These are phyloP conservation scores for Fusarium abutilonis DNA, from an alignment of 2,329 filamentous ascomycete species.

Conservation along the genomic window DNA sequence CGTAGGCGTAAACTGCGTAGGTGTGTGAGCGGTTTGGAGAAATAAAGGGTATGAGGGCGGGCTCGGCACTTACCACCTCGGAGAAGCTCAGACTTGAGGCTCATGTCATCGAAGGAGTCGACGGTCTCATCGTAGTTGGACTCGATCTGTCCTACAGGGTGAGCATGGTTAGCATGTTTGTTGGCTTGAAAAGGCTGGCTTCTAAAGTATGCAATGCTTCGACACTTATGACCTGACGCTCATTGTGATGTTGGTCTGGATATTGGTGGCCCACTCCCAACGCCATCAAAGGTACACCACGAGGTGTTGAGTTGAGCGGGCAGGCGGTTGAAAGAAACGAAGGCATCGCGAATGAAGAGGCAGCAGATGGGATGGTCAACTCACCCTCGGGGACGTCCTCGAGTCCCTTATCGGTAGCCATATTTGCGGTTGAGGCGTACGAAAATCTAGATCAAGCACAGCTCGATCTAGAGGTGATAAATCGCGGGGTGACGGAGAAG, in stretches of 20 bases:
- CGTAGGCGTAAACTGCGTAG: conserved; percentile 87
- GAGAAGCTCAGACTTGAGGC: conserved; percentile 95
- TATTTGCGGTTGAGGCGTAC: conserved; percentile 77
- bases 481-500: conserved; percentile 51
- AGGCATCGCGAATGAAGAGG: conserved; percentile 10
- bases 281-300: conserved; percentile 18
- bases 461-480: conserved; percentile 73
- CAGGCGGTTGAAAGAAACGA: conserved; percentile 14
- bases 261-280: conserved; percentile 31
- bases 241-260: conserved; percentile 25
- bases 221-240: conserved; percentile 7
- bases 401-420: conserved; percentile 98
- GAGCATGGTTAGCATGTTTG: conserved; percentile 36
- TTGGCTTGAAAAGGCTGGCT: conserved; percentile 5
- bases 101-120: conserved; percentile 99
- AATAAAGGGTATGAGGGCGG: conserved; percentile 30
- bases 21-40: conserved; percentile 43
- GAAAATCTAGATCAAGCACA: conserved; percentile 77
- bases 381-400: conserved; percentile 96
- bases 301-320: conserved; percentile 27
- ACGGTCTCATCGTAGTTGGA: conserved; percentile 99
- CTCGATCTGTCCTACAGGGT: conserved; percentile 89
- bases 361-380: conserved; percentile 52
- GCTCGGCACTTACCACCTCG: conserved; percentile 73
- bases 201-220: neutral